Percentiles rank a stretch among this genome's conserved stretches.
phyloP scores from a whole-genome alignment of 805 yeast genomes.

The Cyberlindnera meyerae region DNA sequence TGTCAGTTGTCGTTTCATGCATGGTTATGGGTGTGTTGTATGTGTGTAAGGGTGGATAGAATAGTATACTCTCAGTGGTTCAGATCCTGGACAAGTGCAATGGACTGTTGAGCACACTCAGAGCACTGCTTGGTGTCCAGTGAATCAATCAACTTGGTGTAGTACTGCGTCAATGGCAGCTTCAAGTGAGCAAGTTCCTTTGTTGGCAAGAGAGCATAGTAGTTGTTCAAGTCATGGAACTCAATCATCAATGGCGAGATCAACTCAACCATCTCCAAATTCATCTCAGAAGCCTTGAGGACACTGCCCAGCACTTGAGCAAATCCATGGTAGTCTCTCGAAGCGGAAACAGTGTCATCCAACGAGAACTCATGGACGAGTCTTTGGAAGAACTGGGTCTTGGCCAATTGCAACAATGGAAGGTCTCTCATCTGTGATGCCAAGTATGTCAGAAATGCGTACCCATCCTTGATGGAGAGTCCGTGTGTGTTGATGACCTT shows the following conservation, averaged over 20 bases:
- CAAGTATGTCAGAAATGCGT: slow-evolving; percentile 27
- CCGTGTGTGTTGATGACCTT: slow-evolving; percentile 34
- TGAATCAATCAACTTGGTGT: slow-evolving; percentile 6
- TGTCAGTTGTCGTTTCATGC: too few species aligned
- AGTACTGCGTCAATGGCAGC: slow-evolving; percentile 25
- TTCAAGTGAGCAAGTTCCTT: slow-evolving; percentile 29
- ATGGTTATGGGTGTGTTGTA: background rate
- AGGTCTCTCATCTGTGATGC: slow-evolving; percentile 19
- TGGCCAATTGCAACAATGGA: slow-evolving; percentile 18
- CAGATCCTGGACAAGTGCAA: slow-evolving; percentile 13
- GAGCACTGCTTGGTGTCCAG: slow-evolving; percentile 6
- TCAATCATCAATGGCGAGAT: slow-evolving; percentile 32
- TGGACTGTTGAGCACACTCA: slow-evolving; percentile 14
- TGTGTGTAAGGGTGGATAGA: background rate
- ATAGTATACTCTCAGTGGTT: slow-evolving; percentile 4
- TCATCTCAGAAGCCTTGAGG: slow-evolving; percentile 23
- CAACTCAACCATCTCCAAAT: slow-evolving; percentile 24
- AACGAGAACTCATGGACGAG: slow-evolving; percentile 17
- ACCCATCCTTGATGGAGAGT: slow-evolving; percentile 18
- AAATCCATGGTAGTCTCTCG: slow-evolving; percentile 28
- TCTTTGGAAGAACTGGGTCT: slow-evolving; percentile 30
- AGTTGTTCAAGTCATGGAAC: slow-evolving; percentile 32
- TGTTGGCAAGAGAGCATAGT: slow-evolving; percentile 24
- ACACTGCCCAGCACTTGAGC: slow-evolving; percentile 27
- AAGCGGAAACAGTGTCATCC: slow-evolving; percentile 1